Evolutionary conservation across 768 basidiomycete species (phyloP).

Genomic region (Albatrellus ellisii): DNA sequence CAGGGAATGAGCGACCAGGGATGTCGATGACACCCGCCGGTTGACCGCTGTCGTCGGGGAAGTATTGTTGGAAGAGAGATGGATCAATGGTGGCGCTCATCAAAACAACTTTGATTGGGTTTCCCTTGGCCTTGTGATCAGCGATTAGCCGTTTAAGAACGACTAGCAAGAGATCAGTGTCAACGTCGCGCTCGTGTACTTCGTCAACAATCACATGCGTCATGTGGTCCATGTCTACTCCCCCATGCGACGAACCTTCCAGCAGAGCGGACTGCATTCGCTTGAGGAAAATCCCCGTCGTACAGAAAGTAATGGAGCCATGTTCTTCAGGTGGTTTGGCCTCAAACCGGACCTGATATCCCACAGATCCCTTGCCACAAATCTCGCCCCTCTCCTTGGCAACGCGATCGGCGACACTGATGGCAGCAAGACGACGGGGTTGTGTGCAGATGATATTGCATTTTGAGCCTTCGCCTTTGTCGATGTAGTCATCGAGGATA

Average conservation of each 20-base stretch:
- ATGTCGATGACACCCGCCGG: slow-evolving; percentile 66
- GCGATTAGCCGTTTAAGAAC: slow-evolving; percentile 75
- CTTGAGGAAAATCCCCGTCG: slow-evolving; percentile 82
- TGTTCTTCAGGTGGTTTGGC: slow-evolving; percentile 62
- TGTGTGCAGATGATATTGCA: slow-evolving; percentile 94
- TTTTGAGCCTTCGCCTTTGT: slow-evolving; percentile 60
- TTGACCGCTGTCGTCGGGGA: slow-evolving; percentile 43
- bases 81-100: slow-evolving; percentile 98
- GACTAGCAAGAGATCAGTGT: slow-evolving; percentile 82
- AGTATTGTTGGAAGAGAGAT: slow-evolving; percentile 79
- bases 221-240: slow-evolving; percentile 46
- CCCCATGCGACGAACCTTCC: slow-evolving; percentile 23
- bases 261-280: slow-evolving; percentile 67
- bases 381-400: slow-evolving; percentile 75
- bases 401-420: slow-evolving; percentile 84
- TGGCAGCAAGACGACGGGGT: slow-evolving; percentile 82
- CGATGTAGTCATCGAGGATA: slow-evolving; percentile 74
- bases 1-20: slow-evolving; percentile 89
- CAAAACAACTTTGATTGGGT: slow-evolving; percentile 74
- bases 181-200: slow-evolving; percentile 91
- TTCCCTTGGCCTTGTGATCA: slow-evolving; percentile 54
- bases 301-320: slow-evolving; percentile 87
- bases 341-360: slow-evolving; percentile 91
- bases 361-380: slow-evolving; percentile 54
- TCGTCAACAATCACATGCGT: slow-evolving; percentile 93